These are phyloP conservation scores for Papilionanthe hybrid DNA, from an alignment of 116 monocot genomes.

Conservation along the genomic window DNA sequence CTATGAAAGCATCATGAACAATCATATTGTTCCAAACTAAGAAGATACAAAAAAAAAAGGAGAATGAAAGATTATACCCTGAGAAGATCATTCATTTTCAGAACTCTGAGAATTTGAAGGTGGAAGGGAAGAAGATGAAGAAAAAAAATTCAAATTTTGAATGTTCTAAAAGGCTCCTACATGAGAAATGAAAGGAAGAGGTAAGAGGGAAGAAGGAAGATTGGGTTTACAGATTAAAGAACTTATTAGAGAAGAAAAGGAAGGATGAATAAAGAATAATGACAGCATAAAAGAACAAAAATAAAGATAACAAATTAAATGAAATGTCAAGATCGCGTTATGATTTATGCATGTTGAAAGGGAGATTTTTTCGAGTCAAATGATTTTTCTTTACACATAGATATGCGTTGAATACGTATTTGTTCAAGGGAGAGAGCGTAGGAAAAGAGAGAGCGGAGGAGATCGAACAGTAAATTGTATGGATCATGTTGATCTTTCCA, in stretches of 20 bases:
- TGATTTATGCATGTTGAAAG: background rate
- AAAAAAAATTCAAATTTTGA: background rate
- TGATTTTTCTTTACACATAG: no score
- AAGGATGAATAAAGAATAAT: background rate
- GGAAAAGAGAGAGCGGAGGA: no score
- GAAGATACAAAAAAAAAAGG: background rate
- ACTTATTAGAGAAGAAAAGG: background rate
- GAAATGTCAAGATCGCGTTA: no score
- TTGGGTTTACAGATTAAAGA: background rate
- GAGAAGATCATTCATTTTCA: conserved; percentile 8
- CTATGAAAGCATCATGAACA: background rate
- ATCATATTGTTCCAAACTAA: no score
- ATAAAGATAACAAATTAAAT: no score
- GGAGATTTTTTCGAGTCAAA: background rate
- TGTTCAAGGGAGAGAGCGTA: no score
- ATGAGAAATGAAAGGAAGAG: background rate
- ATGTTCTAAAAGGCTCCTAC: no score
- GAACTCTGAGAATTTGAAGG: background rate
- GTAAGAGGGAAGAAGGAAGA: background rate
- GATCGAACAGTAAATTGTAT: no score
- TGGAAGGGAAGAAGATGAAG: background rate
- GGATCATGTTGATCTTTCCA: no score
- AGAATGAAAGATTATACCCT: background rate
- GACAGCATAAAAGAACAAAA: background rate
- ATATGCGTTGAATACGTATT: no score